Evolutionary conservation across 1,284 basidiomycete genomes (phyloP), one percentile per base, ranked within the genome.

Genomic region (Rhodofomes roseus): DNA sequence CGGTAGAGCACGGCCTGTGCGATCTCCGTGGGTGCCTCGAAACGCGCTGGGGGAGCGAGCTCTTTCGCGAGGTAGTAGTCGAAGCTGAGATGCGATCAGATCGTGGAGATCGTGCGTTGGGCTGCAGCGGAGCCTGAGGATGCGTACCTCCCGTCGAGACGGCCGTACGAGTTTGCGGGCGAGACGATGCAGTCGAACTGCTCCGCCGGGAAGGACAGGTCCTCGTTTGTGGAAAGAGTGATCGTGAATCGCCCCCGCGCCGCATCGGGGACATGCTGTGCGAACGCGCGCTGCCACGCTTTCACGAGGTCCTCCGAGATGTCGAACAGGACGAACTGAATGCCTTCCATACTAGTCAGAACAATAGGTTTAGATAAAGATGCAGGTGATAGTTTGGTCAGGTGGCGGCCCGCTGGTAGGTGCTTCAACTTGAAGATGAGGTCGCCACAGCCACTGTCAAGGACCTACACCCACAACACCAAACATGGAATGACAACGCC

Each of bases 121-220:
- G n/a, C n/a, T n/a, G n/a, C n/a, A n/a, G n/a, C n/a, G n/a, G 40
- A 20, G 20, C 18, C 5, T 22, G n/a, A 18, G 18, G n/a, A 3
- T 46, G 39, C 6, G 44, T 40, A 68, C 64, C 63, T 66, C 18
- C 67, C 66, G 57, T 68, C 68, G 25, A 68, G 60, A 7, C 65
- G 51, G 34, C 68, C 68, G 50, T 62, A 67, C 14, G 68, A 70
- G 50, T 68, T 67, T 7, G 68, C 67, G 9, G 67, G 68, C 7
- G 66, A 68, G 43, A 70, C 68, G 22, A 70, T 65, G 55, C 67
- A 67, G 62, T 70, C 68, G 53, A 67, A 67, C 16, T 46, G 39
- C 3, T 44, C 34, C 44, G 25, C 34, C 11, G 58, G 58, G 5
- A 34, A 44, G 16, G 31, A 53, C 12, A 56, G 37, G 40, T 52